Base-by-base conservation (phyloP, 164 flowering plant species). In the Liquidambar formosana region DNA sequence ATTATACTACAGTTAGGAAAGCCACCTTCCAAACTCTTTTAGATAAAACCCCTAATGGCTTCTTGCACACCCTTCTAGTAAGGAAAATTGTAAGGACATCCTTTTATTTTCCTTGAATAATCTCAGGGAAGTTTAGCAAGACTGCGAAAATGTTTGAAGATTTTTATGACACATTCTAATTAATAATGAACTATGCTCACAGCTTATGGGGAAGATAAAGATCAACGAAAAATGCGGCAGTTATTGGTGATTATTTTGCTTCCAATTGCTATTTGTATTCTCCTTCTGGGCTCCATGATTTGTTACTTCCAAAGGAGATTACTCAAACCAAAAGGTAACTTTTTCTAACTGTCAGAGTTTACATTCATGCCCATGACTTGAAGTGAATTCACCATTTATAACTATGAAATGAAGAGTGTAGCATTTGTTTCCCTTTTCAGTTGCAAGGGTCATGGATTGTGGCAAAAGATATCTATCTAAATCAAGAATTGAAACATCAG, bases 201-300 rank as follows among this genome's bases (percentile, higher is more conserved):
- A 71, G 74, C 69, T 47, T 54, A 71, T 21, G 64, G 15, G 4
- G 58, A n/a, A 18, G 58, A 22, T 5, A 6, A 57, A 45, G 51
- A 38, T 21, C 64, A 22, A 14, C 33, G 16, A 47, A 57, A 65
- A 44, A 43, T n/a, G 56, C 26, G 28, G 14, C 22, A 46, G 11
- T 45, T 57, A 12, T 57, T 57, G 68, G 12, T 21, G 9, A 46
- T 64, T 44, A 38, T 71, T 44, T 4, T 65, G 25, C 33, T 65
- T 46, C 41, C 69, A 14, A 48, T 41, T 27, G 61, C 66, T 61
- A 11, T 61, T 4, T n/a, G 25, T 44, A 18, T 66, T 25, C 48
- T 61, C 27, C 66, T 72, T 1, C 11, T 45, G 43, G 38, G 46
- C 8, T 23, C 16, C 45, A 5, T 53, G 21, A 12, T 72, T 19